Evolutionary conservation across 2,329 filamentous ascomycete genomes (phyloP).

Genomic region (Magnaporthales sp.): DNA sequence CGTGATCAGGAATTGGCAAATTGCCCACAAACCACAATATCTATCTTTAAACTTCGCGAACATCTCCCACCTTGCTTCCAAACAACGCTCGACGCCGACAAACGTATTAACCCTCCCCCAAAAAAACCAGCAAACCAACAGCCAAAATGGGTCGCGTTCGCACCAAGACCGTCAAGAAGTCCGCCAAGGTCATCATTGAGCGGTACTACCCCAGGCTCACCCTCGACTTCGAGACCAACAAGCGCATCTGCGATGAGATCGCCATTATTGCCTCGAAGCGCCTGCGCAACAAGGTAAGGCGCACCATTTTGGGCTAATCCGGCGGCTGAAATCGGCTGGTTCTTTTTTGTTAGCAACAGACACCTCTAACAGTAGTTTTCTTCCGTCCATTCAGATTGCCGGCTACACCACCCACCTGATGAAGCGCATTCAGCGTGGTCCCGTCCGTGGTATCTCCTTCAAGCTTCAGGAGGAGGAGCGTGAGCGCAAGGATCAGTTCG

Average conservation of each 20-base stretch:
- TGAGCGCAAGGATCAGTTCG: conserved; percentile 99
- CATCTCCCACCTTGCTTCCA: background rate
- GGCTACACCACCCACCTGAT: conserved; percentile 98
- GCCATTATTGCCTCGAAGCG: conserved; percentile 99
- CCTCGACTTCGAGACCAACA: conserved; percentile 99
- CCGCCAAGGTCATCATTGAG: conserved; percentile 99
- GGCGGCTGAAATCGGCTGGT: background rate
- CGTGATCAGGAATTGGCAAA: background rate
- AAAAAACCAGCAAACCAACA: conserved; percentile 27
- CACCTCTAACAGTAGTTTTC: background rate
- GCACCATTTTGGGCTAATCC: background rate
- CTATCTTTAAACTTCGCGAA: background rate
- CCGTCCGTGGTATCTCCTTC: conserved; percentile 99
- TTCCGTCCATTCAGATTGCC: conserved; percentile 57
- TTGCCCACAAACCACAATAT: background rate
- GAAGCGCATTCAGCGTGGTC: conserved; percentile 99
- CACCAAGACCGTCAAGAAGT: conserved; percentile 64
- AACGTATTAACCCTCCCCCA: conserved; percentile 7
- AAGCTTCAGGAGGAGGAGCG: conserved; percentile 99
- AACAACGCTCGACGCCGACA: background rate
- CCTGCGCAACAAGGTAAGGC: conserved; percentile 90
- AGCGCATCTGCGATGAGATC: conserved; percentile 99
- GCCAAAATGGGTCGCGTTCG: conserved; percentile 63
- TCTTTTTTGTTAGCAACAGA: background rate
- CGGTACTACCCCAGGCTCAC: conserved; percentile 95